Percentiles rank a stretch among this genome's conserved stretches.
These are phyloP conservation scores for Trichoderma gracile DNA, from an alignment of 2,329 filamentous ascomycete species.

Conservation along the genomic window DNA sequence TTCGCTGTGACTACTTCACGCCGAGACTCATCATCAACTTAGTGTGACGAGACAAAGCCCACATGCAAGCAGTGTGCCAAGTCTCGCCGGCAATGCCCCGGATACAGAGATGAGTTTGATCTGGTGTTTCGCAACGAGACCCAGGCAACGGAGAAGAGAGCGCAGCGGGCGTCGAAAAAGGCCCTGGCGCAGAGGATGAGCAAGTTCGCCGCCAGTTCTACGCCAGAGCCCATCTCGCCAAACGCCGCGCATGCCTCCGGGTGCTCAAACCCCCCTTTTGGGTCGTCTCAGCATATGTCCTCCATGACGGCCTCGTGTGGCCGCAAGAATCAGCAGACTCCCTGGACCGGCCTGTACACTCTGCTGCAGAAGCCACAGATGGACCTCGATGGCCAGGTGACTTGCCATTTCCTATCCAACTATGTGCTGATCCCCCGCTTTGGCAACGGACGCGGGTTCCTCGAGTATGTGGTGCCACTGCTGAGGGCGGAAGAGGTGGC, in stretches of 20 bases:
- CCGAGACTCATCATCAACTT: conserved; percentile 22
- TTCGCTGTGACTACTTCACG: background rate
- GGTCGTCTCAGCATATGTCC: background rate
- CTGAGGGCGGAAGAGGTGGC: conserved; percentile 48
- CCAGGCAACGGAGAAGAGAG: conserved; percentile 64
- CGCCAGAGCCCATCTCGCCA: conserved; percentile 22
- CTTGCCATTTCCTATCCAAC: conserved; percentile 62
- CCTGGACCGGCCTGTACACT: conserved; percentile 29
- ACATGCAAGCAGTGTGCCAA: conserved; percentile 66
- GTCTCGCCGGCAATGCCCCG: conserved; percentile 63
- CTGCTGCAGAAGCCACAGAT: conserved; percentile 43
- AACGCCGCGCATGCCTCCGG: conserved; percentile 22
- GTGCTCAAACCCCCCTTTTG: conserved; percentile 24
- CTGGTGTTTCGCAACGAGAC: conserved; percentile 73
- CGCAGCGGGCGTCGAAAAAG: conserved; percentile 57
- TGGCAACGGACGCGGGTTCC: conserved; percentile 54
- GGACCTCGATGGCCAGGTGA: conserved; percentile 56
- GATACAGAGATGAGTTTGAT: conserved; percentile 71
- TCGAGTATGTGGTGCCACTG: conserved; percentile 61
- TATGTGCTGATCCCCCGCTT: conserved; percentile 57
- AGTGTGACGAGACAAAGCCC: conserved; percentile 69
- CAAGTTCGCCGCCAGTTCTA: conserved; percentile 5
- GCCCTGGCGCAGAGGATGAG: conserved; percentile 35
- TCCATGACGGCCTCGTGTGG: background rate
- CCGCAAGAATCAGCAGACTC: conserved; percentile 17